Base-by-base conservation (phyloP, 495 filamentous ascomycete species). In the Tuber aestivum region DNA sequence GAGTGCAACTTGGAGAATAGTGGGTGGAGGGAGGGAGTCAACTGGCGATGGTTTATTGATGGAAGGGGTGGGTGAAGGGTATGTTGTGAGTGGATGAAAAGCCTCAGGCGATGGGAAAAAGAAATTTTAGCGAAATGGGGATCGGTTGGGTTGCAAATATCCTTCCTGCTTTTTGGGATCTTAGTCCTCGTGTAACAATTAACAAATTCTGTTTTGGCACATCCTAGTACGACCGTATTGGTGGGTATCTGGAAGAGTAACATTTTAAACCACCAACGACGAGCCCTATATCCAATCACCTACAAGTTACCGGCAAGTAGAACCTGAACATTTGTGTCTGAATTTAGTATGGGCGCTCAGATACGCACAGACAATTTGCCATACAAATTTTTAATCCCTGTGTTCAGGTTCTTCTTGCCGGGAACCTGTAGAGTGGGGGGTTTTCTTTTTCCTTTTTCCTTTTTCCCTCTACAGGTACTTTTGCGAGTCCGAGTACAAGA, bases 101-200 rank as follows among this genome's bases (percentile, higher is more conserved):
- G n/a, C 21, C 10, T 32, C 8, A 14, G 10, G 10, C 8, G 10
- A 12, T 16, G 10, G 5, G 4, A 65, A 65, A 65, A 65, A 65
- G 56, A 65, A 65, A 32, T 32, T 65, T 65, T 65, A 65, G 56
- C 56, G 56, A 65, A 65, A 65, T 65, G 56, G 20, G 20, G 56
- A 65, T 65, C 14, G 32, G 56, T 65, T 18, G 2, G 14, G 56
- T 65, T 65, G 56, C 56, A 35, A 65, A 65, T 65, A 35, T 65
- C 56, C 27, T 65, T 65, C 32, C 32, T 35, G 27, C 35, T 65
- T 65, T 65, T 35, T 65, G 56, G 56, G n/a, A n/a, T n/a, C n/a
- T n/a, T 35, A 65, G 12, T 27, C 56, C 18, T 65, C 14, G 56
- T 65, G 56, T 65, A 14, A 65, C 56, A 20, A 18, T 35, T 65